Evolutionary conservation across 768 basidiomycete genomes (phyloP), one percentile per base, ranked within the genome.

Genomic region (Russula foetens): DNA sequence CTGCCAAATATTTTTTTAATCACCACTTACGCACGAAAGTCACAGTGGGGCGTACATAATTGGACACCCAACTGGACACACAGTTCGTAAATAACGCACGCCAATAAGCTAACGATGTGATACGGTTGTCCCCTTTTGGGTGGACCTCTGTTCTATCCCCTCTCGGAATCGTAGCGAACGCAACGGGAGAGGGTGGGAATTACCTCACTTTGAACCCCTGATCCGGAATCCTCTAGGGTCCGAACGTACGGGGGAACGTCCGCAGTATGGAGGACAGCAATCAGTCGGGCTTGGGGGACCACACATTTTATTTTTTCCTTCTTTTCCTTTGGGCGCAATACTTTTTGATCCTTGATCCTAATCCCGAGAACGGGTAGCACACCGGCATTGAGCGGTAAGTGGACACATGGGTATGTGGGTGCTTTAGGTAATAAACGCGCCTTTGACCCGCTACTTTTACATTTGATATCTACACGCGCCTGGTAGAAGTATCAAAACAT

Each of bases 351-450:
- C n/a, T n/a, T n/a, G n/a, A n/a, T n/a, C n/a, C n/a, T n/a, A n/a
- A n/a, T n/a, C 44, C 56, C 35, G 50, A 57, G 56, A 46, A 47
- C 29, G 35, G n/a, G 54, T 53, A 35, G 55, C 54, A 57, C 28
- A 17, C 50, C 39, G 56, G 56, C 50, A 48, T 53, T 39, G 28
- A 51, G 60, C 54, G 60, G 50, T 26, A 46, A 17, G 52, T 45
- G 24, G 53, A 49, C 54, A 23, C 49, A 39, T 29, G 23, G 49
- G 29, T 52, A 46, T 56, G 39, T 44, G 35, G 24, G 54, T 51
- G 24, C 54, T 44, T 46, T 56, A 62, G 33, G 60, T 57, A 57
- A 62, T 62, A 62, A 47, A 52, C 33, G 56, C 50, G 50, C 51
- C 48, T 61, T 56, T 39, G 50, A 62, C 49, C 60, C 60, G 38